Base-by-base conservation (phyloP, 176 grass and related monocot species). In the Hyparrhenia diplandra region DNA sequence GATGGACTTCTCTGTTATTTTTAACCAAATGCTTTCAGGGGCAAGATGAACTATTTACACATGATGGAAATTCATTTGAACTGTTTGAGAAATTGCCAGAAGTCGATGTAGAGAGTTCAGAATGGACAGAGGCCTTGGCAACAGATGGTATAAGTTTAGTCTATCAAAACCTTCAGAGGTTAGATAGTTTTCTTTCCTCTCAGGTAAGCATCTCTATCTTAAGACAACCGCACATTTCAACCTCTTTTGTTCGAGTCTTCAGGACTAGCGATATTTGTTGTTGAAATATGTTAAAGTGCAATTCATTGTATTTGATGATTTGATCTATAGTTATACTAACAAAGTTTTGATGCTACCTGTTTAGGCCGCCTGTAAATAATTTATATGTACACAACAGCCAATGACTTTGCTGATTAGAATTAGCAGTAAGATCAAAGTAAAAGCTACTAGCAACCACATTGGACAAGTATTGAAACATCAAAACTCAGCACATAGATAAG, bases 131-230 rank as follows among this genome's bases (percentile, higher is more conserved):
- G 58, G 57, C 66, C 65, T 83, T 89, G 81, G 78, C 77, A 84
- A 79, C 45, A 42, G 84, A 92, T 87, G 88, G 90, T 73, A 89
- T 81, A 71, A 81, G 52, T 69, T 80, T 98, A 80, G 86, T 94
- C 28, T 91, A 91, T 85, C 60, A 91, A 88, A 98, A 98, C 84
- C 81, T 98, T 40, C 71, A 94, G 77, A 87, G 77, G 73, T 82
- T 98, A 62, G 85, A 91, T 86, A 82, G 34, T 28, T 87, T 91
- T 46, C 45, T 95, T 69, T 83, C 82, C 73, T 81, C 81, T 74
- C 83, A 89, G 35, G 94, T 97, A 91, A 97, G 57, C 39, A 71
- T 40, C 39, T 32, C 41, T 30, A 10, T 55, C 55, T 86, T 70
- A 34, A 32, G 65, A 21, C 46, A 29, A 73, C 21, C 8, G 10